These are phyloP conservation scores for Rutstroemia sp. DNA, from an alignment of 2,329 filamentous ascomycete genomes.

Conservation along the genomic window DNA sequence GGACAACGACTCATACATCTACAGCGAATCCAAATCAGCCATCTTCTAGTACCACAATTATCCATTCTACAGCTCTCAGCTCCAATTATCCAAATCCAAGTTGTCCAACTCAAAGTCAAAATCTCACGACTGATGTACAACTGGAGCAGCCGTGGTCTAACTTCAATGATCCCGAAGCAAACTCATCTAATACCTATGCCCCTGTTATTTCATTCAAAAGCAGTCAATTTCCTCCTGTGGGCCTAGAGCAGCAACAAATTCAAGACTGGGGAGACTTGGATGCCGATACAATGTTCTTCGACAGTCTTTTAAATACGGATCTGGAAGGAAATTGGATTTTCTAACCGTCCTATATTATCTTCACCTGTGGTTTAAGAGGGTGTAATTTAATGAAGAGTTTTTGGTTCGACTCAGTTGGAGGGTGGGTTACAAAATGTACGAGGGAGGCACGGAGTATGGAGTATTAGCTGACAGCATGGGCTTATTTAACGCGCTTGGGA, in stretches of 20 bases:
- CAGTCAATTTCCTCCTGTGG: slow-evolving; percentile 14
- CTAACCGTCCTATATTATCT: background rate
- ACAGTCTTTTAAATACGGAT: slow-evolving; percentile 27
- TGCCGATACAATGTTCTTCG: slow-evolving; percentile 26
- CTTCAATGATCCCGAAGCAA: background rate
- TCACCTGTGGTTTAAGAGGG: background rate
- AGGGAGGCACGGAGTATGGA: background rate
- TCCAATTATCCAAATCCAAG: background rate
- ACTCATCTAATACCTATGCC: too few species aligned
- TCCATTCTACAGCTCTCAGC: background rate
- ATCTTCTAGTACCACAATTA: background rate
- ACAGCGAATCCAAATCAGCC: background rate
- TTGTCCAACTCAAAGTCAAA: background rate
- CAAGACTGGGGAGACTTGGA: slow-evolving; percentile 20
- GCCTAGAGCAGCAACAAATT: slow-evolving; percentile 13
- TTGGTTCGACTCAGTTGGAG: background rate
- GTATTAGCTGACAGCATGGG: too few species aligned
- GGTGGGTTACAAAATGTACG: background rate
- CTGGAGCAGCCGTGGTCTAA: background rate
- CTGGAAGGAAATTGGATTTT: slow-evolving; percentile 28
- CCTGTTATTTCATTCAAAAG: slow-evolving; percentile 20
- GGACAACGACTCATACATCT: background rate
- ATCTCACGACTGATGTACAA: background rate
- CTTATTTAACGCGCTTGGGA: too few species aligned
- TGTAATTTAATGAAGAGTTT: background rate